Evolutionary conservation across 495 filamentous ascomycete species (phyloP).

Genomic region (Terfezia claveryi): DNA sequence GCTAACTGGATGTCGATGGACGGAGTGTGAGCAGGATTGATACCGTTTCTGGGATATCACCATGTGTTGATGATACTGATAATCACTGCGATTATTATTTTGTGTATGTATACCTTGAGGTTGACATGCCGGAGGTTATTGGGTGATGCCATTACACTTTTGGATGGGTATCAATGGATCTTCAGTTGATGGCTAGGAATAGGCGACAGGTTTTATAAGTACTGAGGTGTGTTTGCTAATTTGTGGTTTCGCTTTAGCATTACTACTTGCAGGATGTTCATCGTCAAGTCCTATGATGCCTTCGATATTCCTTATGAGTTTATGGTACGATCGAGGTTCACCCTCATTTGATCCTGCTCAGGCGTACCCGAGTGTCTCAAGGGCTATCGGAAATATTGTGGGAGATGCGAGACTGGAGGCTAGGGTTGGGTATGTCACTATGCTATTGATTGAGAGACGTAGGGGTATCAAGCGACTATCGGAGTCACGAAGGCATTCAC

Average conservation of each 20-base stretch:
- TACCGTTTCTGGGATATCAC: conserved; percentile 94
- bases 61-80: conserved; percentile 97
- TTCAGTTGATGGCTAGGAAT: neutral
- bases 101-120: conserved; percentile 41
- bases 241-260: conserved; percentile 28
- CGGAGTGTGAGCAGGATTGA: conserved; percentile 35
- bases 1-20: neutral
- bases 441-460: conserved; percentile 16
- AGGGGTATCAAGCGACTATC: neutral
- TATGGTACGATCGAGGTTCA: conserved; percentile 16
- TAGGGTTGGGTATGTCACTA: conserved; percentile 39
- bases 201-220: neutral
- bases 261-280: conserved; percentile 60
- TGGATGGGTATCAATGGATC: neutral
- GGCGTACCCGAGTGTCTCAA: conserved; percentile 17
- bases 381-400: conserved; percentile 52
- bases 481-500: conserved; percentile 11
- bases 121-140: neutral
- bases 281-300: conserved; percentile 54
- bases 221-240: neutral
- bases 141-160: neutral
- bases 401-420: conserved; percentile 42
- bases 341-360: conserved; percentile 16
- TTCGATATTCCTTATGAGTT: conserved; percentile 49
- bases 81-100: conserved; percentile 74